These are phyloP conservation scores for Sisymbrium altissimum DNA, from an alignment of 345 rosid genomes.

Conservation along the genomic window DNA sequence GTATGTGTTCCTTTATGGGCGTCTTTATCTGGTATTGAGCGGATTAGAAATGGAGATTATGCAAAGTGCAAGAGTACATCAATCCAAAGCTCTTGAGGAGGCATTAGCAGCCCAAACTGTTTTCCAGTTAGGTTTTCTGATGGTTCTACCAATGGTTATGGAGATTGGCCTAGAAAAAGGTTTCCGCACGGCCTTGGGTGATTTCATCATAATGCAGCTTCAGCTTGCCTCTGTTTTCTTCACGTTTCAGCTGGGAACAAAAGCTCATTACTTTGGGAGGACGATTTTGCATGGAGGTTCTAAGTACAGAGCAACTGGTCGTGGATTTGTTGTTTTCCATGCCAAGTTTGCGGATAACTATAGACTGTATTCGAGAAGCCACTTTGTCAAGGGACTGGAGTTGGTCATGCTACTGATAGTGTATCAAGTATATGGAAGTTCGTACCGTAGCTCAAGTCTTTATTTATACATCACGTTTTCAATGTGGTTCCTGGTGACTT, in stretches of 20 bases:
- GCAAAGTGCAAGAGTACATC: slow-evolving; percentile 48
- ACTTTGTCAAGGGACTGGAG: slow-evolving; percentile 91
- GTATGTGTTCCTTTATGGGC: slow-evolving; percentile 90
- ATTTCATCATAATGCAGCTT: slow-evolving; percentile 93
- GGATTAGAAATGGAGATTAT: slow-evolving; percentile 72
- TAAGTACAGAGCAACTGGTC: slow-evolving; percentile 79
- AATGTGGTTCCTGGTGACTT: slow-evolving; percentile 88
- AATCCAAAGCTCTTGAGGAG: slow-evolving; percentile 79
- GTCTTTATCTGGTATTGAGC: slow-evolving; percentile 84
- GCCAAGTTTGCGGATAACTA: slow-evolving; percentile 90
- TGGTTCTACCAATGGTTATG: slow-evolving; percentile 94
- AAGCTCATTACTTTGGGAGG: slow-evolving; percentile 85
- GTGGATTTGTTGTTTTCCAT: slow-evolving; percentile 88
- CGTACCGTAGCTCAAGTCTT: slow-evolving; percentile 72
- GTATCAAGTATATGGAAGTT: slow-evolving; percentile 61
- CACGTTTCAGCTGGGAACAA: slow-evolving; percentile 97
- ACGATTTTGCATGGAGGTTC: slow-evolving; percentile 96
- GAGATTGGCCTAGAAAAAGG: slow-evolving; percentile 97
- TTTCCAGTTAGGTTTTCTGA: slow-evolving; percentile 78
- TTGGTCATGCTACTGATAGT: slow-evolving; percentile 64
- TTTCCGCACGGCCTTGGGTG: slow-evolving; percentile 77
- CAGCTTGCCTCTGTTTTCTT: slow-evolving; percentile 95
- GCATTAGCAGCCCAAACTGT: slow-evolving; percentile 81
- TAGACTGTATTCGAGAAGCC: slow-evolving; percentile 86
- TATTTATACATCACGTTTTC: slow-evolving; percentile 72